Evolutionary conservation across 2,329 filamentous ascomycete genomes (phyloP).

Genomic region (Colletotrichum lini): DNA sequence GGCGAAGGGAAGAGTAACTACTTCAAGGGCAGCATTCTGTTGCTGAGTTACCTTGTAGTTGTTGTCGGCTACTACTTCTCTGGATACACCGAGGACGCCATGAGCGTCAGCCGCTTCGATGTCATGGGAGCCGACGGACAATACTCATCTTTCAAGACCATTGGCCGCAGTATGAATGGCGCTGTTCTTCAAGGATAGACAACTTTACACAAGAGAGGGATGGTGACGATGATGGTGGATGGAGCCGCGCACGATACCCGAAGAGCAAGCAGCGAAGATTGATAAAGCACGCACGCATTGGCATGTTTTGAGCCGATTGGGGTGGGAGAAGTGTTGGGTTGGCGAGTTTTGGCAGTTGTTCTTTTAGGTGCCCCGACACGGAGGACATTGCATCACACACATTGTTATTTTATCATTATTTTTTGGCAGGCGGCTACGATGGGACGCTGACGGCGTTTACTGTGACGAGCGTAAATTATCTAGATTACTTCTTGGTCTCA

Average conservation of each 20-base stretch:
- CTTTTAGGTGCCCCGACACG: background rate
- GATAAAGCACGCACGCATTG: conserved; percentile 7
- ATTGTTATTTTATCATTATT: conserved; percentile 11
- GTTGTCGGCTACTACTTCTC: conserved; percentile 93
- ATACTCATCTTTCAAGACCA: conserved; percentile 67
- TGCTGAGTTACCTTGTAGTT: conserved; percentile 94
- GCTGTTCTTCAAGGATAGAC: conserved; percentile 47
- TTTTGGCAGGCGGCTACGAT: conserved; percentile 8
- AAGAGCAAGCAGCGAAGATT: conserved; percentile 21
- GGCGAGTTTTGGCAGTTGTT: conserved; percentile 2
- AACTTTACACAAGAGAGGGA: background rate
- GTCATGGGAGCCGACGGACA: conserved; percentile 65
- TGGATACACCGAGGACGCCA: conserved; percentile 63
- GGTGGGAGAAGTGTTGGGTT: background rate
- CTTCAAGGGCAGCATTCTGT: conserved; percentile 97
- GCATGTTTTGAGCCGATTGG: conserved; percentile 21
- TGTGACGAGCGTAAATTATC: conserved; percentile 25
- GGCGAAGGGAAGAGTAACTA: conserved; percentile 99
- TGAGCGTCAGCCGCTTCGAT: conserved; percentile 67
- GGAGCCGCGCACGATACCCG: conserved; percentile 7
- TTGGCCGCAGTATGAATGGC: conserved; percentile 62
- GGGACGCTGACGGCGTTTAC: conserved; percentile 28
- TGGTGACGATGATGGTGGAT: background rate
- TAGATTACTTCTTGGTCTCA: conserved; percentile 23
- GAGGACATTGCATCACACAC: conserved; percentile 13